These are phyloP conservation scores for Starmerella powellii DNA, from an alignment of 805 yeast genomes.

Conservation along the genomic window DNA sequence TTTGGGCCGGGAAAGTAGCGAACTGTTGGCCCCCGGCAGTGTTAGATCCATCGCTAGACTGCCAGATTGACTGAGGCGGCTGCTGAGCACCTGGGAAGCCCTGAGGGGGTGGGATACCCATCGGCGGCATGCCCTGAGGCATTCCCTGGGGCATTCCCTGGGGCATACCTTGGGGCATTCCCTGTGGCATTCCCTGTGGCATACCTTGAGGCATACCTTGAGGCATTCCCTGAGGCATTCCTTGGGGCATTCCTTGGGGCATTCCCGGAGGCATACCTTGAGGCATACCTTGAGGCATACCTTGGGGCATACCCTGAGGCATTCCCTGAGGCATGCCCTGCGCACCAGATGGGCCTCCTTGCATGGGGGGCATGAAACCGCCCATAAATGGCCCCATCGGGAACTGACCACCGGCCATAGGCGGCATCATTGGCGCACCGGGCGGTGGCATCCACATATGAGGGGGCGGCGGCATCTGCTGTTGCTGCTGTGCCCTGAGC, in stretches of 20 bases:
- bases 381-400: slow-evolving; percentile 2
- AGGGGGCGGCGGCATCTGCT: slow-evolving; percentile 6
- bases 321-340: neutral
- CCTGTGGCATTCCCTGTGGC: neutral
- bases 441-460: slow-evolving; percentile 2
- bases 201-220: neutral
- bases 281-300: neutral
- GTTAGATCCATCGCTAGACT: slow-evolving; percentile 2
- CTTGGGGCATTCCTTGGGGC: slow-evolving; percentile 2
- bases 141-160: neutral
- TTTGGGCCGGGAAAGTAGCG: too few species aligned
- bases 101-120: slow-evolving; percentile 1
- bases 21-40: slow-evolving; percentile 1
- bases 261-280: neutral
- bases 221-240: neutral
- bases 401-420: neutral
- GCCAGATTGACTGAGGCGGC: slow-evolving; percentile 1
- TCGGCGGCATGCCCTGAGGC: slow-evolving; percentile 2
- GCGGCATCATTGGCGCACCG: slow-evolving; percentile 1
- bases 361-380: neutral
- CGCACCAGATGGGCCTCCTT: too few species aligned
- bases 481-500: slow-evolving; percentile 5
- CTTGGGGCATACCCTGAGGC: neutral
- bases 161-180: too few species aligned
- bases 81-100: slow-evolving; percentile 1